These are phyloP conservation scores for Choiromyces venosus DNA, from an alignment of 495 filamentous ascomycete species.

Conservation along the genomic window DNA sequence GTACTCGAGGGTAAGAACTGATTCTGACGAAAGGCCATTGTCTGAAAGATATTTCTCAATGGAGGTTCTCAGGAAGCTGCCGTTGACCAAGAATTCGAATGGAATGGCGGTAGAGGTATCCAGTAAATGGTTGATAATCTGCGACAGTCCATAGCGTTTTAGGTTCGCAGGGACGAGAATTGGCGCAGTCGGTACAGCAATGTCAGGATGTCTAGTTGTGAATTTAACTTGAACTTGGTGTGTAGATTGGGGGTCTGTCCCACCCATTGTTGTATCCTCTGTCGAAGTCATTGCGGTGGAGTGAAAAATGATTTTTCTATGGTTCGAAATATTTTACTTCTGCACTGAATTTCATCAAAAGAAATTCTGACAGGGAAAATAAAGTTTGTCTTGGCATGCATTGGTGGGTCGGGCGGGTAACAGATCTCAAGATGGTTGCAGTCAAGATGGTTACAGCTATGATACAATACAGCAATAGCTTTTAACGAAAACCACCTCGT, in stretches of 20 bases:
- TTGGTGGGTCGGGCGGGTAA: slow-evolving; percentile 18
- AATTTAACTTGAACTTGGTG: slow-evolving; percentile 54
- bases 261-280: not conserved
- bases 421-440: not conserved
- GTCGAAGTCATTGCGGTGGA: not conserved
- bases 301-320: slow-evolving; percentile 4
- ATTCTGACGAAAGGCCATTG: slow-evolving; percentile 83
- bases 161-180: slow-evolving; percentile 45
- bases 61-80: slow-evolving; percentile 78
- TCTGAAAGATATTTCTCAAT: slow-evolving; percentile 81
- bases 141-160: slow-evolving; percentile 83
- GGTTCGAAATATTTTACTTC: not conserved
- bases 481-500: not conserved
- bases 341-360: slow-evolving; percentile 9
- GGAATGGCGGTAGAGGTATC: slow-evolving; percentile 71
- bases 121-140: slow-evolving; percentile 87
- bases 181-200: slow-evolving; percentile 48
- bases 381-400: not conserved
- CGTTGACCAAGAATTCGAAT: slow-evolving; percentile 92
- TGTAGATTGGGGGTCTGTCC: not conserved
- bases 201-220: slow-evolving; percentile 53
- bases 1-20: slow-evolving; percentile 82
- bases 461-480: not conserved
- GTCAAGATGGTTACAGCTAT: not conserved
- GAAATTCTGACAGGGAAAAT: not conserved